Percentiles rank a stretch among this genome's conserved stretches.
phyloP scores from a whole-genome alignment of 2,329 filamentous ascomycete genomes.

The Nigrograna mackinnonii region DNA sequence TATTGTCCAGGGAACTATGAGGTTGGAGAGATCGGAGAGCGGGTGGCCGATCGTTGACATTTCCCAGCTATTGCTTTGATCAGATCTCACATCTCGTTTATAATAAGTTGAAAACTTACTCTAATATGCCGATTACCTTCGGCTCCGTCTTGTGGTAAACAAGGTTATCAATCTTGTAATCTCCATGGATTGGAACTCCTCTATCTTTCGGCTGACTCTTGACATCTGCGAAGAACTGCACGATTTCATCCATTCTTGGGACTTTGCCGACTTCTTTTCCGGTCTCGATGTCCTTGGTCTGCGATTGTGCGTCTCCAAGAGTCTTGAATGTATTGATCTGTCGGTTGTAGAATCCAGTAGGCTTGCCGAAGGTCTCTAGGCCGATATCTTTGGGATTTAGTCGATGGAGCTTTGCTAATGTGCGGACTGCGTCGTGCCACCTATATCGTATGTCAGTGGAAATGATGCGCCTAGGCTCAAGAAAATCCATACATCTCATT shows the following conservation, averaged over 20 bases:
- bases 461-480: too few relatives aligned
- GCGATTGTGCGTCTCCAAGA: slow-evolving; percentile 75
- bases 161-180: slow-evolving; percentile 75
- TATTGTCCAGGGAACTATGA: slow-evolving; percentile 54
- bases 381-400: slow-evolving; percentile 68
- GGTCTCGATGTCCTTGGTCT: slow-evolving; percentile 74
- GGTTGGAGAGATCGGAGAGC: slow-evolving; percentile 82
- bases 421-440: slow-evolving; percentile 81
- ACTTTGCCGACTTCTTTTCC: slow-evolving; percentile 74
- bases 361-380: slow-evolving; percentile 71
- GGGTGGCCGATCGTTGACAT: slow-evolving; percentile 95
- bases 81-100: neutral
- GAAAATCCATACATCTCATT: too few relatives aligned
- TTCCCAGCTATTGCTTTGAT: slow-evolving; percentile 65
- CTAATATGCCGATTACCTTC: slow-evolving; percentile 83
- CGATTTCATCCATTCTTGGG: slow-evolving; percentile 72
- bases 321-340: slow-evolving; percentile 81
- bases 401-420: slow-evolving; percentile 79
- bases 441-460: too few relatives aligned
- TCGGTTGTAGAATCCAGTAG: slow-evolving; percentile 75
- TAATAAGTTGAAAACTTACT: slow-evolving; percentile 54
- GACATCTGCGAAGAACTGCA: slow-evolving; percentile 72
- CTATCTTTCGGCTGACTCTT: slow-evolving; percentile 72
- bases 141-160: slow-evolving; percentile 81
- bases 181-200: slow-evolving; percentile 80